Base-by-base conservation (phyloP, 768 basidiomycete genomes). In the Lactarius hengduanensis region DNA sequence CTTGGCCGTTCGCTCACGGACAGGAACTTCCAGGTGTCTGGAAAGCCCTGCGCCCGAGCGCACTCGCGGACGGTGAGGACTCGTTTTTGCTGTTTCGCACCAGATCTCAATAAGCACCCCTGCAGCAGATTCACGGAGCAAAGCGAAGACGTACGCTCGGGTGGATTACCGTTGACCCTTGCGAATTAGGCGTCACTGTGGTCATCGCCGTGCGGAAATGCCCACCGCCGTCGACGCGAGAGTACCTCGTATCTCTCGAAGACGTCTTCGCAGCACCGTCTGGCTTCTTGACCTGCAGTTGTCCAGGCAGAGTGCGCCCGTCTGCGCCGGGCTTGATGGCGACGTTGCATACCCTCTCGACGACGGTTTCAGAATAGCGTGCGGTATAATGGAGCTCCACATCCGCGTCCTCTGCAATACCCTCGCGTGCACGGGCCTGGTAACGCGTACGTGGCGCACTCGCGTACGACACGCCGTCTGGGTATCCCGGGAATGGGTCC, bases 11-110 rank as follows among this genome's bases (percentile, higher is more conserved):
- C 72, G 45, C 83, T 80, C 3, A 73, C 77, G 0, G 87, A 88
- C 58, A 80, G 69, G 65, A 92, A 90, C n/a, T 80, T 67, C 68
- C 89, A 91, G 43, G 77, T 53, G 67, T 93, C 91, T 0, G 89
- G 89, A 70, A 93, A 92, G 0, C 91, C 91, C 76, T 93, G 91
- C 0, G 86, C 84, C 28, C 91, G 82, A 20, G 90, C 90, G 22
- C 64, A 68, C 55, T 67, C 60, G 13, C 68, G 61, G n/a, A 63
- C 63, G 32, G 65, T 63, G 47, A 90, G 72, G 30, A 90, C 82
- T 8, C 91, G 84, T 69, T 85, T 85, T 88, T 92, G 89, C 87
- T 92, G 70, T 50, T 18, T 6, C 15, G 32, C 6, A 32, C 22
- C 22, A 4, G 7, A 9, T 26, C 32, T 53, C 50, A 58, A 45